phyloP scores from a whole-genome alignment of 2,329 filamentous ascomycete species.

The Microsporum canis region DNA sequence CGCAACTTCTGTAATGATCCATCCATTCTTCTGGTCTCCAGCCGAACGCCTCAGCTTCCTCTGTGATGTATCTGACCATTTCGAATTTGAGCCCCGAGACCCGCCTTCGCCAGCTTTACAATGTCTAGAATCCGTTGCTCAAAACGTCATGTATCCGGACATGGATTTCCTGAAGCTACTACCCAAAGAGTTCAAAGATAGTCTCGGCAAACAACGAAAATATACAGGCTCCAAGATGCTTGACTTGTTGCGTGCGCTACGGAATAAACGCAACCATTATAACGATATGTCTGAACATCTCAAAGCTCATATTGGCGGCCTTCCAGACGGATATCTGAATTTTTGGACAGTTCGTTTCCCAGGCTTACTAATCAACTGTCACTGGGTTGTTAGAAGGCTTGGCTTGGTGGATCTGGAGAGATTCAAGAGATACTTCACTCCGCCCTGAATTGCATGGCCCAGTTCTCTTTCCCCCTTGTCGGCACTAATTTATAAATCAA shows the following conservation, averaged over 20 bases:
- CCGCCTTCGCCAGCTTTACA: slow-evolving; percentile 59
- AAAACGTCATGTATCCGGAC: slow-evolving; percentile 39
- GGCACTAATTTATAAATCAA: not conserved
- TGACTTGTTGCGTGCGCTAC: slow-evolving; percentile 74
- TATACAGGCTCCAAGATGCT: slow-evolving; percentile 76
- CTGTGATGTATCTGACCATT: slow-evolving; percentile 94
- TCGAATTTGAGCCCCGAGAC: slow-evolving; percentile 81
- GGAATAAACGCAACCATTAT: slow-evolving; percentile 97
- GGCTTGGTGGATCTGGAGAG: slow-evolving; percentile 40
- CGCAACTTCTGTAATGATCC: slow-evolving; percentile 69
- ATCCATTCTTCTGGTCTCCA: slow-evolving; percentile 92
- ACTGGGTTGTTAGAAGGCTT: slow-evolving; percentile 59
- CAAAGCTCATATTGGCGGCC: slow-evolving; percentile 58
- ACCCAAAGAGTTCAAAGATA: slow-evolving; percentile 74
- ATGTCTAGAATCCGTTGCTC: slow-evolving; percentile 43
- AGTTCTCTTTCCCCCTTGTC: not conserved
- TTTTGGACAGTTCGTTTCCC: slow-evolving; percentile 80
- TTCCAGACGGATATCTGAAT: slow-evolving; percentile 68
- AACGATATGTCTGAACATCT: slow-evolving; percentile 83
- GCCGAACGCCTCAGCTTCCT: slow-evolving; percentile 85
- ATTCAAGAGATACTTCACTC: slow-evolving; percentile 34
- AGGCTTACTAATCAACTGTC: slow-evolving; percentile 64
- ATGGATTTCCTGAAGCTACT: slow-evolving; percentile 69
- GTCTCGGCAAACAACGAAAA: slow-evolving; percentile 84
- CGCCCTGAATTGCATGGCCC: slow-evolving; percentile 15